Percentiles rank a stretch among this genome's conserved stretches.
These are phyloP conservation scores for Prunus dulcis DNA, from an alignment of 306 rosid species.

Conservation along the genomic window DNA sequence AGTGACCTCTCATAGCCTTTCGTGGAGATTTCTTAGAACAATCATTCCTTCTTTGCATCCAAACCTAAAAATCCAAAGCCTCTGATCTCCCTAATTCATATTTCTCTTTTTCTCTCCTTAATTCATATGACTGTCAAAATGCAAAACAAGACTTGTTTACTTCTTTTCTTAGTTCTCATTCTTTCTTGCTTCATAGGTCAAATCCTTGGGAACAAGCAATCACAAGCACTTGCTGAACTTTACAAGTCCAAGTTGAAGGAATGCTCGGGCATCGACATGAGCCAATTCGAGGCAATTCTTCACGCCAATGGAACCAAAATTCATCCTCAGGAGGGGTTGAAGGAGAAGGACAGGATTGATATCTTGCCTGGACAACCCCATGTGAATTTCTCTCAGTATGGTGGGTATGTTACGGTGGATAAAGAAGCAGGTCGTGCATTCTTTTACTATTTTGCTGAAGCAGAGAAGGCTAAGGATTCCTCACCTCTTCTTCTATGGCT, in stretches of 20 bases:
- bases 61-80: background rate
- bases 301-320: constrained; percentile 2
- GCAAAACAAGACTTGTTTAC: constrained; percentile 3
- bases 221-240: constrained; percentile 27
- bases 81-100: background rate
- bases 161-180: constrained; percentile 9
- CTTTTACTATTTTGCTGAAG: constrained; percentile 73
- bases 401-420: constrained; percentile 78
- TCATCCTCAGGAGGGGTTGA: constrained; percentile 49
- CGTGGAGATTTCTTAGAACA: background rate
- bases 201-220: constrained; percentile 48
- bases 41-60: constrained; percentile 15
- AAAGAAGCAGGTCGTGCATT: constrained; percentile 61
- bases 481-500: constrained; percentile 98
- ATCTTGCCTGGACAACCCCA: constrained; percentile 78
- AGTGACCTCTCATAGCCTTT: background rate
- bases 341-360: constrained; percentile 58
- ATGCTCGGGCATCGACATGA: constrained; percentile 29
- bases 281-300: constrained; percentile 36
- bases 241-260: constrained; percentile 32
- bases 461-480: constrained; percentile 34
- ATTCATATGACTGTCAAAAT: background rate
- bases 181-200: constrained; percentile 26
- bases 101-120: background rate
- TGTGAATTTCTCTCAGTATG: constrained; percentile 67